Conservation (phyloP, 108 stramenopile genomes). For the Fistulifera solaris region DNA sequence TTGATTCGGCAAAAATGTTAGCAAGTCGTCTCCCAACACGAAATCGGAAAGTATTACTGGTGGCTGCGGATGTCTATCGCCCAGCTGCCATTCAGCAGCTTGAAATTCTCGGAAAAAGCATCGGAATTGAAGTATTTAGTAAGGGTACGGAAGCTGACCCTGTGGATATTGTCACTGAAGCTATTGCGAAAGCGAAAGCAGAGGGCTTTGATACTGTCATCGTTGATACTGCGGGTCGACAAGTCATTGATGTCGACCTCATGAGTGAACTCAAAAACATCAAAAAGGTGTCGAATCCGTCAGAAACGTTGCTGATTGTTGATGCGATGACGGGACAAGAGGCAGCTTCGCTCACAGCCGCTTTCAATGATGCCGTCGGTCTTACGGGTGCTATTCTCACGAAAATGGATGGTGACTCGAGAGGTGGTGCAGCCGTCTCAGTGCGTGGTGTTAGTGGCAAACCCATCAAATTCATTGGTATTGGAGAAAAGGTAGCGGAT, state of each 20-base stretch:
- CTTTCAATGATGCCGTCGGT: constrained; percentile 88
- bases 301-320: constrained; percentile 93
- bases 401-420: constrained; percentile 92
- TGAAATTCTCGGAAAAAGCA: constrained; percentile 68
- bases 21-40: constrained; percentile 53
- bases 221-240: constrained; percentile 95
- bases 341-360: constrained; percentile 88
- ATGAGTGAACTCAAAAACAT: constrained; percentile 87
- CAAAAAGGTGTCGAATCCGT: constrained; percentile 69
- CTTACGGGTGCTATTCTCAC: constrained; percentile 91
- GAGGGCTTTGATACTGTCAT: constrained; percentile 89
- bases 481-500: constrained; percentile 84
- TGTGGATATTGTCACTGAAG: constrained; percentile 77
- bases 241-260: constrained; percentile 86
- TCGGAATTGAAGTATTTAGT: constrained; percentile 77
- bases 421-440: constrained; percentile 90
- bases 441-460: constrained; percentile 89
- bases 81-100: constrained; percentile 94
- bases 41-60: constrained; percentile 78
- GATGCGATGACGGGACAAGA: constrained; percentile 98
- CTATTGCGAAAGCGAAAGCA: constrained; percentile 64
- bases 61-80: constrained; percentile 89
- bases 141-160: constrained; percentile 80
- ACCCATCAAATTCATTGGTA: constrained; percentile 95
- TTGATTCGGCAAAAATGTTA: constrained; percentile 32